Base-by-base conservation (phyloP, 768 basidiomycete genomes). In the Termitomyces sp. region DNA sequence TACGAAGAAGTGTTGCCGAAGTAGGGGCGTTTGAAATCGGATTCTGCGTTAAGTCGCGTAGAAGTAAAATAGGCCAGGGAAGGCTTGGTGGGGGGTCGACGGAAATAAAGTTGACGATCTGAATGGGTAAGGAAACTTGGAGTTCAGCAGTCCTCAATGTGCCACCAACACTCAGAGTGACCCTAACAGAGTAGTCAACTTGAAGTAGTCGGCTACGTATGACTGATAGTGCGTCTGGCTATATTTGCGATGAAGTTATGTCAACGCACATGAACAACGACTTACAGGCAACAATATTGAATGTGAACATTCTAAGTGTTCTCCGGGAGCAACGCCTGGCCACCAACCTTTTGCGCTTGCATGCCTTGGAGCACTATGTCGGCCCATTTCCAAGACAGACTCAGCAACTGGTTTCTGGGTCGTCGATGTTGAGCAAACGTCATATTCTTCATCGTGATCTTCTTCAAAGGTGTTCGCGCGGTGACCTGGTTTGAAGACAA, bases 281-380 rank as follows among this genome's bases (percentile, higher is more conserved):
- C 89, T 75, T 69, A 95, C 94, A 32, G 94, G 94, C 45, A 96
- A 68, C 9, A 84, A 69, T 7, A 97, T 79, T 56, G 81, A 85
- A 68, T 92, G 88, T 16, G 81, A 80, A 72, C 94, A 92, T 20
- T 85, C 79, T 9, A 79, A 74, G 6, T 78, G 76, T 63, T 88
- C 84, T 2, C 85, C 84, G 3, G 89, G 77, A 15, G 77, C 74
- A 7, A 96, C 86, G 8, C 95, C 95, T 6, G 85, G 80, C 94
- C 94, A 96, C 90, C 92, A 96, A 1, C 94, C 94, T 67, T 86
- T 88, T 24, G 87, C 90, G 45, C 90, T 93, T 11, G 89, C 90
- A 69, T 86, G 82, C 2, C 90, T 90, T 63, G 83, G 82, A 7
- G 84, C 73, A 32, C 82, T 83, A 44, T 80, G 80, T 53, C 88